phyloP scores from a whole-genome alignment of 2,329 filamentous ascomycete species.

The Zasmidium citrigriseum region DNA sequence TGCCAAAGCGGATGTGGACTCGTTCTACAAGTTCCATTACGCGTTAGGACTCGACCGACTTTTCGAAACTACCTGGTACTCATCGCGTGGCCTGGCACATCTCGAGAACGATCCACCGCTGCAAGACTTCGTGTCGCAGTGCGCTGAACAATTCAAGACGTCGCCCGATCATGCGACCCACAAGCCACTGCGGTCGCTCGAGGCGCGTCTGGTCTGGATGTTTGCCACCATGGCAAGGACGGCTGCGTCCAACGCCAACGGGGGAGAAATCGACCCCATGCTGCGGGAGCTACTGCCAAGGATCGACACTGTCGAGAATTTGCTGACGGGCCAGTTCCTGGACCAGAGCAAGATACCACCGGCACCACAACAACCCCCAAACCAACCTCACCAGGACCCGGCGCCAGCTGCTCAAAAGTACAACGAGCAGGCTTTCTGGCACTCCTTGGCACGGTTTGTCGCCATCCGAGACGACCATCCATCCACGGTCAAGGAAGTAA shows the following conservation, averaged over 20 bases:
- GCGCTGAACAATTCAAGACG: constrained; percentile 52
- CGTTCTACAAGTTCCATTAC: constrained; percentile 76
- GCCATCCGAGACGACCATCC: constrained; percentile 62
- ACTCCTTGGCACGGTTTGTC: constrained; percentile 71
- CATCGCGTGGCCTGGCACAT: constrained; percentile 52
- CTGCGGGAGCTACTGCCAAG: constrained; percentile 64
- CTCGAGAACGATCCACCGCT: constrained; percentile 59
- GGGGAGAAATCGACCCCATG: constrained; percentile 45
- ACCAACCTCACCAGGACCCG: constrained; percentile 34
- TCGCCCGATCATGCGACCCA: constrained; percentile 19
- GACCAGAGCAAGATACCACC: constrained; percentile 59
- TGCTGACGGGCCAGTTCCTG: constrained; percentile 73
- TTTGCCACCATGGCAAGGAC: constrained; percentile 52
- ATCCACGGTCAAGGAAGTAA: constrained; percentile 55
- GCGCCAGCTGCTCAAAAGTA: constrained; percentile 30
- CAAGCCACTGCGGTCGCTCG: constrained; percentile 49
- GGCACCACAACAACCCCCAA: constrained; percentile 38
- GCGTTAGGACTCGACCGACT: constrained; percentile 72
- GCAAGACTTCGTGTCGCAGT: constrained; percentile 67
- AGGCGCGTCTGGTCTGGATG: constrained; percentile 62
- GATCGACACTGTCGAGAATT: constrained; percentile 72
- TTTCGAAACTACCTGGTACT: constrained; percentile 84
- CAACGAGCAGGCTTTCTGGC: constrained; percentile 77
- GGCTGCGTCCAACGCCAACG: constrained; percentile 42
- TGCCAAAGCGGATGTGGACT: constrained; percentile 66